Conservation (phyloP, 2,329 filamentous ascomycete genomes). For the Talaromyces sp. region DNA sequence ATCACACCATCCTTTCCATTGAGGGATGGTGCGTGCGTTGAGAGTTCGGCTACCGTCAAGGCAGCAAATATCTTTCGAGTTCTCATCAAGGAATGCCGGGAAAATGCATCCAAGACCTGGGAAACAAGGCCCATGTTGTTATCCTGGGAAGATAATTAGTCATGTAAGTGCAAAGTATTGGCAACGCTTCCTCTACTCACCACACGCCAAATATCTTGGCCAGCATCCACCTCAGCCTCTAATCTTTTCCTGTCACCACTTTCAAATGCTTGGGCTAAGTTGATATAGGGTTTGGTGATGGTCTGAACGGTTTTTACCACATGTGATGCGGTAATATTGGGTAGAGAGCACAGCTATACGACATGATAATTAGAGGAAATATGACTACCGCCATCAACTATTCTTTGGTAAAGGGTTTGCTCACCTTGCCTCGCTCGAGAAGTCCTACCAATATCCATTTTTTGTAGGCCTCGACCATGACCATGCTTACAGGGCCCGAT, state of each 20-base stretch:
- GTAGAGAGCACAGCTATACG: conserved; percentile 51
- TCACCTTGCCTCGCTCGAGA: conserved; percentile 66
- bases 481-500: conserved; percentile 65
- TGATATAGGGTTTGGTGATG: conserved; percentile 70
- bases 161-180: not conserved
- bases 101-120: conserved; percentile 71
- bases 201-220: conserved; percentile 62
- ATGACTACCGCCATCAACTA: not conserved
- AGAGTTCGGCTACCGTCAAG: conserved; percentile 56
- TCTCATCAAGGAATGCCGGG: conserved; percentile 73
- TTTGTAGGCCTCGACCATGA: conserved; percentile 89
- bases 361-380: conserved; percentile 7
- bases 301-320: conserved; percentile 61
- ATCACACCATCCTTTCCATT: conserved; percentile 24
- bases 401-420: conserved; percentile 22
- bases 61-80: conserved; percentile 73
- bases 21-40: conserved; percentile 35
- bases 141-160: conserved; percentile 53
- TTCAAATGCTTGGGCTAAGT: conserved; percentile 70
- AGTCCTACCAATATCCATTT: conserved; percentile 83
- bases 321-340: conserved; percentile 57
- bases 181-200: conserved; percentile 38
- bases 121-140: conserved; percentile 71
- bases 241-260: conserved; percentile 61
- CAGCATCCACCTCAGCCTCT: conserved; percentile 64